phyloP scores from a whole-genome alignment of 2,329 filamentous ascomycete species.

The Aspergillus sp. region DNA sequence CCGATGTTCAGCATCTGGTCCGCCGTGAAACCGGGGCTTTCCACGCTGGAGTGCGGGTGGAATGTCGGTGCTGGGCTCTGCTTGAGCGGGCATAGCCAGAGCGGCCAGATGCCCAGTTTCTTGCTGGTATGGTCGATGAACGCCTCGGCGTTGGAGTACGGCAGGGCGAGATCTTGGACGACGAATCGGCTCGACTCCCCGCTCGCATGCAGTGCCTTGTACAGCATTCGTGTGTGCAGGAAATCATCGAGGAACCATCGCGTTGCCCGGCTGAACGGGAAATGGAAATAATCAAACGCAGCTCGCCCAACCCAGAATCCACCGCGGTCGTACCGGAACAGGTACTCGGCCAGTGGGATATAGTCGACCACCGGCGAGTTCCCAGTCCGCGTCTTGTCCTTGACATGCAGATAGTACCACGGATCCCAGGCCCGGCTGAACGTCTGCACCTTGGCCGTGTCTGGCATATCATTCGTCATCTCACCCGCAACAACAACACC shows the following conservation, averaged over 20 bases:
- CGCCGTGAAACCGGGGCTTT: conserved; percentile 11
- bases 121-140: conserved; percentile 50
- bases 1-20: conserved; percentile 53
- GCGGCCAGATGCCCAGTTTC: conserved; percentile 51
- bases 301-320: conserved; percentile 65
- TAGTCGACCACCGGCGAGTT: conserved; percentile 19
- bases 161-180: conserved; percentile 64
- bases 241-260: conserved; percentile 61
- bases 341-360: conserved; percentile 37
- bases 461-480: conserved; percentile 50
- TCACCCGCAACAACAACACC: conserved; percentile 63
- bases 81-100: conserved; percentile 62
- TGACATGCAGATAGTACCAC: conserved; percentile 72
- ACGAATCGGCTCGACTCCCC: conserved; percentile 58
- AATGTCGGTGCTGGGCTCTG: conserved; percentile 21
- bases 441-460: conserved; percentile 33
- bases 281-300: conserved; percentile 61
- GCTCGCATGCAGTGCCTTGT: conserved; percentile 61
- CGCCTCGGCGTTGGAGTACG: conserved; percentile 50
- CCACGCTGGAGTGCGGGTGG: conserved; percentile 27
- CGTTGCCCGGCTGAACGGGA: conserved; percentile 60
- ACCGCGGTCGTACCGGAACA: conserved; percentile 58
- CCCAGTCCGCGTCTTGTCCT: conserved; percentile 11
- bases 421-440: conserved; percentile 64
- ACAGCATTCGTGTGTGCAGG: conserved; percentile 62